Evolutionary conservation across 2,329 filamentous ascomycete genomes (phyloP).

Genomic region (Fusarium incarnatum): DNA sequence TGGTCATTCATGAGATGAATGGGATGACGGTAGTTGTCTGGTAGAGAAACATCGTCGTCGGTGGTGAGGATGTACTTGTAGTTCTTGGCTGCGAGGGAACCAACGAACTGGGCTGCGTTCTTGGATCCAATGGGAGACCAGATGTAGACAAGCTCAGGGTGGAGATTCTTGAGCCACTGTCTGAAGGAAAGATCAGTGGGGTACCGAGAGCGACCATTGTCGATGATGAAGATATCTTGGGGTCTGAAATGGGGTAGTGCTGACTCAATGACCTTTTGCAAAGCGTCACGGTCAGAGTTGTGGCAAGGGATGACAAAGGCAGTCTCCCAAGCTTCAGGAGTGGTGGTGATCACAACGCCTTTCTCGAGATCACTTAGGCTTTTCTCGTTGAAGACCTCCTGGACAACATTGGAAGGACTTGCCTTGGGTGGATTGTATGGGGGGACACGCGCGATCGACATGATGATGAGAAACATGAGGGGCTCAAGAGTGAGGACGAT

Average conservation of each 20-base stretch:
- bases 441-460: constrained; percentile 2
- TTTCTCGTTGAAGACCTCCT: neutral
- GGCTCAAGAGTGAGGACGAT: constrained; percentile 12
- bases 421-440: neutral
- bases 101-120: constrained; percentile 5
- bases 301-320: constrained; percentile 9
- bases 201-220: neutral
- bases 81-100: neutral
- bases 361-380: neutral
- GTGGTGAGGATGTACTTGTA: constrained; percentile 12
- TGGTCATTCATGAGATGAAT: neutral
- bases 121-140: constrained; percentile 13
- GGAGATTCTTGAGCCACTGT: neutral
- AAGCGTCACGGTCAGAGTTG: constrained; percentile 5
- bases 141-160: neutral
- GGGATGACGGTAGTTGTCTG: neutral
- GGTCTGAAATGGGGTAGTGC: constrained; percentile 7
- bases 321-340: neutral
- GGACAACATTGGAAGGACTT: fast-evolving
- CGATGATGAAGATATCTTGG: constrained; percentile 12
- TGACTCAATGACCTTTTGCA: neutral
- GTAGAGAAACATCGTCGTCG: constrained; percentile 5
- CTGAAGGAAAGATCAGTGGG: constrained; percentile 7
- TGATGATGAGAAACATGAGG: constrained; percentile 15
- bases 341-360: neutral